phyloP scores from a whole-genome alignment of 2,329 filamentous ascomycete species.

The Tolypocladium pustulatum region DNA sequence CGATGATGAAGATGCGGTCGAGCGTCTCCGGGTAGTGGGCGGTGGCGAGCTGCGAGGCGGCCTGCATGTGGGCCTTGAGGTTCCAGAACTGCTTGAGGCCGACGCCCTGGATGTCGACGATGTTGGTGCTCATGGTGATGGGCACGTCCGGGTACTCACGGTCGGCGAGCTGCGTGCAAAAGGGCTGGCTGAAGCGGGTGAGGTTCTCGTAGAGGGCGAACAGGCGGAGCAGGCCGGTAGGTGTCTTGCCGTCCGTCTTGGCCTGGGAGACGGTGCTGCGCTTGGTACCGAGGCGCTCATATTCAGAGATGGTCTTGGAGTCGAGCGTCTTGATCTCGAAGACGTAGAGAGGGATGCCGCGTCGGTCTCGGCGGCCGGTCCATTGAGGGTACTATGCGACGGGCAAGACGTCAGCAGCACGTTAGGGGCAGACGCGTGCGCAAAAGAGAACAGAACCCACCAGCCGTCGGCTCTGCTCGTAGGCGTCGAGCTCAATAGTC shows the following conservation, averaged over 20 bases:
- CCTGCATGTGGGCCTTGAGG: conserved; percentile 86
- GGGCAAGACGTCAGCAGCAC: not conserved
- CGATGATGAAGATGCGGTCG: conserved; percentile 60
- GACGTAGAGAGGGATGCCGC: conserved; percentile 85
- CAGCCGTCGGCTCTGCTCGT: conserved; percentile 68
- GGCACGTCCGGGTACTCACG: conserved; percentile 69
- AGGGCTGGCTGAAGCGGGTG: conserved; percentile 73
- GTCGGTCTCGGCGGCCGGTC: conserved; percentile 81
- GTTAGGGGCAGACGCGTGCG: not conserved
- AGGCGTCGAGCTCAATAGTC: conserved; percentile 76
- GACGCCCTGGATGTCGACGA: conserved; percentile 83
- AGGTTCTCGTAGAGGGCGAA: conserved; percentile 93
- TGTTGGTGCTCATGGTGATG: conserved; percentile 86
- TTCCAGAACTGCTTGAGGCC: conserved; percentile 95
- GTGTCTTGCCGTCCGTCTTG: conserved; percentile 54
- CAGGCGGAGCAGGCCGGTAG: conserved; percentile 69
- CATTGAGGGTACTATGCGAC: conserved; percentile 76
- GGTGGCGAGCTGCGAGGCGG: conserved; percentile 77
- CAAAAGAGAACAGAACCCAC: conserved; percentile 32
- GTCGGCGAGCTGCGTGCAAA: conserved; percentile 66
- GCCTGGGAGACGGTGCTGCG: conserved; percentile 48
- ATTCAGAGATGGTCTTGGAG: conserved; percentile 67
- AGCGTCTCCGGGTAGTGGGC: conserved; percentile 93
- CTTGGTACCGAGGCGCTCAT: conserved; percentile 56
- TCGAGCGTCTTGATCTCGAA: conserved; percentile 80